phyloP scores from a whole-genome alignment of 306 rosid genomes.

The Cucumis hystrix region DNA sequence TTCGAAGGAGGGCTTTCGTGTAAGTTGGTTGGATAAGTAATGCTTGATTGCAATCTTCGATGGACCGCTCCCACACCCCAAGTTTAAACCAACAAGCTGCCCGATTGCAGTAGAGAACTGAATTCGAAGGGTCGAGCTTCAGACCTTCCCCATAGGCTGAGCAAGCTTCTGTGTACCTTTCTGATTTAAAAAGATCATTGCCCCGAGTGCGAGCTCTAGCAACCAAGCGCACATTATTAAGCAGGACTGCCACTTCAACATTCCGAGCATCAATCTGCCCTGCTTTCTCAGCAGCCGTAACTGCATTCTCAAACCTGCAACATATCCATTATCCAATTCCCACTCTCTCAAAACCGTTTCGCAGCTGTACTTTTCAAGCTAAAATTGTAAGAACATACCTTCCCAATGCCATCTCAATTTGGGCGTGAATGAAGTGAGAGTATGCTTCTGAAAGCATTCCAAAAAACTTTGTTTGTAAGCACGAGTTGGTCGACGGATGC shows the following conservation, averaged over 20 bases:
- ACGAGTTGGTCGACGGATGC: constrained; percentile 19
- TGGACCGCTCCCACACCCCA: constrained; percentile 71
- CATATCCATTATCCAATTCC: constrained; percentile 44
- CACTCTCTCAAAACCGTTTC: constrained; percentile 29
- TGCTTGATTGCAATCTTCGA: constrained; percentile 88
- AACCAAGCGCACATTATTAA: constrained; percentile 60
- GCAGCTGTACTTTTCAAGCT: constrained; percentile 15
- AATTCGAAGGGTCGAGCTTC: constrained; percentile 60
- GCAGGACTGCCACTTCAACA: constrained; percentile 56
- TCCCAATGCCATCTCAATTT: constrained; percentile 85
- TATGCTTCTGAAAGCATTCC: constrained; percentile 84
- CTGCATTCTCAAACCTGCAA: constrained; percentile 98
- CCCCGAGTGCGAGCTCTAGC: constrained; percentile 84
- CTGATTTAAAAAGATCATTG: constrained; percentile 85
- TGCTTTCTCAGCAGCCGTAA: constrained; percentile 74
- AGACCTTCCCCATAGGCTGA: constrained; percentile 86
- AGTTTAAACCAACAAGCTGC: constrained; percentile 98
- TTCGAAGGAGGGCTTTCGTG: constrained; percentile 84
- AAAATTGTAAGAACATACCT: constrained; percentile 54
- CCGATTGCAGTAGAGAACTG: constrained; percentile 84
- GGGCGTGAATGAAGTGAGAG: constrained; percentile 48
- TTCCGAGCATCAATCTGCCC: constrained; percentile 51
- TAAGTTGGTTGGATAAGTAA: constrained; percentile 61
- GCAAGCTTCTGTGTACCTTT: constrained; percentile 86
- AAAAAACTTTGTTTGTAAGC: constrained; percentile 39